These are phyloP conservation scores for Craterostigma plantagineum DNA, from an alignment of 257 asterid species.

Conservation along the genomic window DNA sequence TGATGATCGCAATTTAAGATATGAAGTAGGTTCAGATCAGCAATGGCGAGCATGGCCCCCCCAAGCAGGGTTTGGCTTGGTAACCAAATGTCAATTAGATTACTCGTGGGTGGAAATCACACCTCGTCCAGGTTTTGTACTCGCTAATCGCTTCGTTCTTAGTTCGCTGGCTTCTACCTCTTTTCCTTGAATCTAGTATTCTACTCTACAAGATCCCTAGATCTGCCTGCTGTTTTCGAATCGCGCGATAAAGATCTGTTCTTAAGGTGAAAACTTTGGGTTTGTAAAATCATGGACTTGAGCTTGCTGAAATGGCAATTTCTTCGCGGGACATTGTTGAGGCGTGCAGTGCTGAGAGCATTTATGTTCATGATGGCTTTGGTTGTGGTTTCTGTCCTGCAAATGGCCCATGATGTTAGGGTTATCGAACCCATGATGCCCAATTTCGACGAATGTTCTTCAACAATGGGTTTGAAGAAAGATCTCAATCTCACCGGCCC, in stretches of 20 bases:
- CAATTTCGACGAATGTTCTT: slow-evolving; percentile 30
- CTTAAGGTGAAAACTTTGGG: background rate
- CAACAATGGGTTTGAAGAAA: slow-evolving; percentile 18
- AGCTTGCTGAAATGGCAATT: slow-evolving; percentile 34
- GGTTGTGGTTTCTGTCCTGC: slow-evolving; percentile 26
- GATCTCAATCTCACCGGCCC: slow-evolving; percentile 16
- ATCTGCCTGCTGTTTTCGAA: background rate
- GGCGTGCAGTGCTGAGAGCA: slow-evolving; percentile 37
- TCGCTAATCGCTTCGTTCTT: slow-evolving; percentile 30
- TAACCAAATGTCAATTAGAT: slow-evolving; percentile 41
- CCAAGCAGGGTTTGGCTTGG: slow-evolving; percentile 51
- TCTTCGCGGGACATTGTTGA: slow-evolving; percentile 30
- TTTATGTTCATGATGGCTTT: slow-evolving; percentile 35
- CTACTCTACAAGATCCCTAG: no score
- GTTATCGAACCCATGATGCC: slow-evolving; percentile 17
- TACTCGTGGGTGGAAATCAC: slow-evolving; percentile 95
- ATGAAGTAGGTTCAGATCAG: background rate
- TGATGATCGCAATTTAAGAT: no score
- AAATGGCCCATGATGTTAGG: slow-evolving; percentile 28
- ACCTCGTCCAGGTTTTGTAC: slow-evolving; percentile 95
- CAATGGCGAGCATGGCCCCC: slow-evolving; percentile 19
- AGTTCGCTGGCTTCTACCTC: slow-evolving; percentile 10
- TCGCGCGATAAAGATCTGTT: no score
- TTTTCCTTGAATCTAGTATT: no score
- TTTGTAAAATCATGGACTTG: slow-evolving; percentile 22